Evolutionary conservation across 768 basidiomycete species (phyloP).

Genomic region (Calvatia gigantea): DNA sequence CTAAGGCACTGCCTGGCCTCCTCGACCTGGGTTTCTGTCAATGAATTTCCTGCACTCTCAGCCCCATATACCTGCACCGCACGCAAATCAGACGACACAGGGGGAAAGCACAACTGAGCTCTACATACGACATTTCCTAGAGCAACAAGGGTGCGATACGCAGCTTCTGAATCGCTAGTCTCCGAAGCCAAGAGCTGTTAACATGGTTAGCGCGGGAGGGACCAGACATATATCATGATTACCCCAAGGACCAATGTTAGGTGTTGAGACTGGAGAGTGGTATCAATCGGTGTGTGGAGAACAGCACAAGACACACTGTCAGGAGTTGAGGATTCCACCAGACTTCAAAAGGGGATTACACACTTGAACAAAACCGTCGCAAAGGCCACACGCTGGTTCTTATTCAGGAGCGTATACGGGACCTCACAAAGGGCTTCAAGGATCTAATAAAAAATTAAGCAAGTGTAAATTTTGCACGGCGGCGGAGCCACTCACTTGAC

Average conservation of each 20-base stretch:
- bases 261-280: constrained; percentile 36
- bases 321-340: constrained; percentile 11
- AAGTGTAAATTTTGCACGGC: too few relatives aligned
- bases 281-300: constrained; percentile 38
- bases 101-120: background rate
- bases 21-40: constrained; percentile 36
- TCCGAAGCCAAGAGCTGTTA: constrained; percentile 46
- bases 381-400: constrained; percentile 70
- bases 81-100: background rate
- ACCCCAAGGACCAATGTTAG: constrained; percentile 47
- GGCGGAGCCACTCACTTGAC: constrained; percentile 46
- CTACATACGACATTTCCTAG: constrained; percentile 67
- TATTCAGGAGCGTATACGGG: constrained; percentile 55
- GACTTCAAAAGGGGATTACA: constrained; percentile 23
- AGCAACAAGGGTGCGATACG: constrained; percentile 68
- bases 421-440: constrained; percentile 48
- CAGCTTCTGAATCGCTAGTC: constrained; percentile 60
- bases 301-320: constrained; percentile 64
- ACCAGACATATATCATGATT: background rate
- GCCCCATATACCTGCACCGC: constrained; percentile 45
- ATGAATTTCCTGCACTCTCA: constrained; percentile 30
- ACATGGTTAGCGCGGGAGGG: background rate
- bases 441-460: constrained; percentile 40
- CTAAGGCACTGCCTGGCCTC: constrained; percentile 38
- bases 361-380: constrained; percentile 90